Evolutionary conservation across 257 asterid species (phyloP).

Genomic region (Cinchona pubescens): DNA sequence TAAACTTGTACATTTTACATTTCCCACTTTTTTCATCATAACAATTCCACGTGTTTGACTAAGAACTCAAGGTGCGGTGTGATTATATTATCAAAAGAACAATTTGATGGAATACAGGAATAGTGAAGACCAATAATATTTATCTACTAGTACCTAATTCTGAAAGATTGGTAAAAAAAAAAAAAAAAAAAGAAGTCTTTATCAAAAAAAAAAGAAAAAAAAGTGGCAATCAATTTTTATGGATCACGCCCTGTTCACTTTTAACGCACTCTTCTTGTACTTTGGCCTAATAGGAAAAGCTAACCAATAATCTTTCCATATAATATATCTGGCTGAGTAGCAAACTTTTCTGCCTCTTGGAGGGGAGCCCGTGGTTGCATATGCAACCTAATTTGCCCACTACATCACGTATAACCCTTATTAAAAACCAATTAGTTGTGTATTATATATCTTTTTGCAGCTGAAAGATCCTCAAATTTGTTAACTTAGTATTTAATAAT

Average conservation of each 20-base stretch:
- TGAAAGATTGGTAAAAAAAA: background rate
- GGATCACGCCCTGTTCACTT: slow-evolving; percentile 21
- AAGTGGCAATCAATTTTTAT: slow-evolving; percentile 10
- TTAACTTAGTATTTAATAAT: no score
- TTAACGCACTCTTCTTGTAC: background rate
- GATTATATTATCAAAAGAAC: background rate
- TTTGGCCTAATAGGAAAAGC: background rate
- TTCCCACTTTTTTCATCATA: background rate
- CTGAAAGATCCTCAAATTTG: background rate
- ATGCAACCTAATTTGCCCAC: slow-evolving; percentile 8
- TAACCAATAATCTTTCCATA: background rate
- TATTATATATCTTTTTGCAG: background rate
- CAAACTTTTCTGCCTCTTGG: slow-evolving; percentile 12
- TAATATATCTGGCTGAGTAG: background rate
- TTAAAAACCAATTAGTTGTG: background rate
- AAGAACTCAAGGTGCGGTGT: slow-evolving; percentile 10
- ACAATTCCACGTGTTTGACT: background rate
- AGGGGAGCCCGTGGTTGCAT: slow-evolving; percentile 6
- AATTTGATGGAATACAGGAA: background rate
- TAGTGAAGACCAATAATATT: background rate
- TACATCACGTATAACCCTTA: background rate
- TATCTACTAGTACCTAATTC: no score
- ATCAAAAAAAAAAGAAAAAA: background rate
- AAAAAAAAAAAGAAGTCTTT: slow-evolving; percentile 11
- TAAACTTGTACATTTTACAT: background rate